Percentiles rank a stretch among this genome's conserved stretches.
phyloP scores from a whole-genome alignment of 1,139 yeast species.

The Debaryomyces sp. region DNA sequence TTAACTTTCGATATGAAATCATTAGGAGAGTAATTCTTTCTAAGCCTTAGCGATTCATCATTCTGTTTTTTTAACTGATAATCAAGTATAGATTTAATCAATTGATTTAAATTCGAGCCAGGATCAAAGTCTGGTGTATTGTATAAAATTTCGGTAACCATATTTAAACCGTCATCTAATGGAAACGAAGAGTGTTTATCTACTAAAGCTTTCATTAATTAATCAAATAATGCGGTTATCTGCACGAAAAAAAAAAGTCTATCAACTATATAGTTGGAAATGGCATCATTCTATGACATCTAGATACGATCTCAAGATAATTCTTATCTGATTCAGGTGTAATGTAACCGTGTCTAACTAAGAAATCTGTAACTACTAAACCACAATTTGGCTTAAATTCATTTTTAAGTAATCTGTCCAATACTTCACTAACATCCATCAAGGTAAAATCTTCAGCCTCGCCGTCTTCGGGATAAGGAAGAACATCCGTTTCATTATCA shows the following conservation, averaged over 20 bases:
- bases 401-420: slow-evolving; percentile 46
- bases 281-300: slow-evolving; percentile 71
- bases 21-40: slow-evolving; percentile 1
- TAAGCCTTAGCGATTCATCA: not conserved
- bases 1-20: slow-evolving; percentile 16
- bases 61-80: not conserved
- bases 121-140: slow-evolving; percentile 2
- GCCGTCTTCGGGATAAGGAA: slow-evolving; percentile 79
- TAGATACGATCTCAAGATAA: slow-evolving; percentile 56
- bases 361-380: slow-evolving; percentile 74
- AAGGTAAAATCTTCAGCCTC: slow-evolving; percentile 78
- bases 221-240: not conserved
- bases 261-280: slow-evolving; percentile 52
- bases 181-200: not conserved
- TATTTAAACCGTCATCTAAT: not conserved
- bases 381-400: slow-evolving; percentile 92
- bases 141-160: not conserved
- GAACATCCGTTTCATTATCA: slow-evolving; percentile 43
- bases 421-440: slow-evolving; percentile 60
- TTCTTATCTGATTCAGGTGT: slow-evolving; percentile 64
- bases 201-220: not conserved
- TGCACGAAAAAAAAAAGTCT: not conserved
- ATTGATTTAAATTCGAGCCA: slow-evolving; percentile 1
- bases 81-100: slow-evolving; percentile 4
- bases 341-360: slow-evolving; percentile 77